Base-by-base conservation (phyloP, 2,329 filamentous ascomycete genomes). In the Ambrosiella cleistominuta region DNA sequence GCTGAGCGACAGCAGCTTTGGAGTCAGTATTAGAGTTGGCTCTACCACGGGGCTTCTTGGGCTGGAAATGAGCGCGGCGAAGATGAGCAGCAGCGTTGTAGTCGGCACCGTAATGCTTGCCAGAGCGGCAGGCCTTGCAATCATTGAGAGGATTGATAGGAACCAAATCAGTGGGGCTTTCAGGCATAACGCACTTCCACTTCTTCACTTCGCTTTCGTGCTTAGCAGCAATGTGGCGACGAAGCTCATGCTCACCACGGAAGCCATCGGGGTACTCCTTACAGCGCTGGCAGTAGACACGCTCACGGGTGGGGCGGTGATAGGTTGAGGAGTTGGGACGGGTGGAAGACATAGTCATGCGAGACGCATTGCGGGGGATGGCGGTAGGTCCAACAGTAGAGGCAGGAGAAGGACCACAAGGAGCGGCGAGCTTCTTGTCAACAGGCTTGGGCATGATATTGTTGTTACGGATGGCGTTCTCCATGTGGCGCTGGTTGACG, bases 41-140 rank as follows among this genome's bases (percentile, higher is more conserved):
- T 42, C 61, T 58, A 40, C 70, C 70, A 12, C 77, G 72, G 7
- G 71, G 66, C 1, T 71, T 66, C 69, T 79, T 80, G 56, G 74
- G 83, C 66, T 85, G 86, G 75, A 96, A 97, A 68, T 97, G 91
- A 0, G 85, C 85, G 54, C 91, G 82, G 47, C 90, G 80, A 7
- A 97, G 77, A 67, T 97, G 91, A 0, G 89, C 91, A 0, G 89
- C 89, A 0, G 90, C 91, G 65, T 97, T 97, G 71, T 97, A 96
- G 71, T 96, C 93, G 13, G 86, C 87, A 2, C 86, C 86, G 64
- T 97, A 97, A 60, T 80, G 78, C 73, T 95, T 96, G 58, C 77
- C 72, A 50, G 77, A 77, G 54, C 76, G 78, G 69, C 91, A 97
- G 53, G 86, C 80, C 70, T 95, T 95, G 78, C 90, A 96, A 63